Evolutionary conservation across 306 rosid genomes (phyloP), one percentile per base, ranked within the genome.

Genomic region (Rosa multiflora): DNA sequence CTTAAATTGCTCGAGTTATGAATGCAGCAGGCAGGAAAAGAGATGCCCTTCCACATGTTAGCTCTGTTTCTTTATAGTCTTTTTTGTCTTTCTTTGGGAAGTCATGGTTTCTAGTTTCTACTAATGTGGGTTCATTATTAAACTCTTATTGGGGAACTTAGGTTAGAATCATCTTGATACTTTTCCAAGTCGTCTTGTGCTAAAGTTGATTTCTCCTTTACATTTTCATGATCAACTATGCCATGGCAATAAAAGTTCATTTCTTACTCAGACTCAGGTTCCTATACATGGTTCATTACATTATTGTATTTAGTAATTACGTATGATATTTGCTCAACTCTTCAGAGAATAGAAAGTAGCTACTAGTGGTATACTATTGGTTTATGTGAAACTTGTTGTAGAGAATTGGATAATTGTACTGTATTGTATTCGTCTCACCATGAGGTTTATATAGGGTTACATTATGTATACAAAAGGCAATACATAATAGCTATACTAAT

Each of bases 21-120:
- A 94, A 91, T 87, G 99, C 97, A 49, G 99, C 99, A 47, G 99
- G 99, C 44, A 84, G 90, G 81, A 92, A 79, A 81, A 90, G 99
- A 81, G 99, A 94, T 80, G 97, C 92, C 80, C 99, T 94, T 74
- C 99, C 97, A 74, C 93, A 94, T 97, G 99, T 94, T 72, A 80
- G 85, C 67, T 20, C 37, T 11, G 40, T 83, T 43, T 70, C 74
- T 72, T 77, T 18, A 46, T 44, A 4, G 23, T 46, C 17, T 26
- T 26, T 26, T 26, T 26, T 26, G 29, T 26, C 29, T 70, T 67
- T 68, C 32, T 44, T 44, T 69, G 15, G 15, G 8, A 40, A 42
- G 49, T 68, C 49, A 42, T 18, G 21, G 72, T 43, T 42, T 14
- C 12, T 51, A 3, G 5, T 51, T 3, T 47, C 13, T 47, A 11